A percentile compares a stretch with the other conserved stretches of the same genome.
These are phyloP conservation scores for Hymenoscyphus fraxineus DNA, from an alignment of 2,329 filamentous ascomycete genomes.

Conservation along the genomic window DNA sequence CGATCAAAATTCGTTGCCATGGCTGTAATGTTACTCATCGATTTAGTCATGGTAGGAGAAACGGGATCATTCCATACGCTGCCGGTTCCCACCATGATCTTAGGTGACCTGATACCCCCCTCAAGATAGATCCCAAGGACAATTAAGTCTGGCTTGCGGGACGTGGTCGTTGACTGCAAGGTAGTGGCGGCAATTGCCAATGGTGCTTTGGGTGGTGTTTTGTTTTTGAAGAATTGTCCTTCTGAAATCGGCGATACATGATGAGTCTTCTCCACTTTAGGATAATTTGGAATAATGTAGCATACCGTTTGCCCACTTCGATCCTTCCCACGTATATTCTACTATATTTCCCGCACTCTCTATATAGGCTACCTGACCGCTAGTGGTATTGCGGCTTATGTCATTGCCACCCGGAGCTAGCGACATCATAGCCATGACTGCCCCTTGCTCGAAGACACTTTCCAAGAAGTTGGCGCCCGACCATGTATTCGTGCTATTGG, in stretches of 20 bases:
- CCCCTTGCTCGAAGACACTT: neutral
- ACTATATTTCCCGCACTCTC: neutral
- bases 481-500: neutral
- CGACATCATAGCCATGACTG: neutral
- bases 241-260: neutral
- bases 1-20: neutral
- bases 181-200: neutral
- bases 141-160: neutral
- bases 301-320: neutral
- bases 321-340: neutral
- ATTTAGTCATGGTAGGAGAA: neutral
- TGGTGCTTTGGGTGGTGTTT: neutral
- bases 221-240: neutral
- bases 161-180: neutral
- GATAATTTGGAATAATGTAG: neutral
- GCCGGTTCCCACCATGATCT: neutral
- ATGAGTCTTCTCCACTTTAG: neutral
- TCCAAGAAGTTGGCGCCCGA: neutral
- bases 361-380: neutral
- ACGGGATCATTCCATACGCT: neutral
- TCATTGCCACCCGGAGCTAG: neutral
- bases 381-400: neutral
- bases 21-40: neutral
- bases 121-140: neutral
- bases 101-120: neutral